Base-by-base conservation (phyloP, 306 rosid genomes). In the Lathyrus aphaca region DNA sequence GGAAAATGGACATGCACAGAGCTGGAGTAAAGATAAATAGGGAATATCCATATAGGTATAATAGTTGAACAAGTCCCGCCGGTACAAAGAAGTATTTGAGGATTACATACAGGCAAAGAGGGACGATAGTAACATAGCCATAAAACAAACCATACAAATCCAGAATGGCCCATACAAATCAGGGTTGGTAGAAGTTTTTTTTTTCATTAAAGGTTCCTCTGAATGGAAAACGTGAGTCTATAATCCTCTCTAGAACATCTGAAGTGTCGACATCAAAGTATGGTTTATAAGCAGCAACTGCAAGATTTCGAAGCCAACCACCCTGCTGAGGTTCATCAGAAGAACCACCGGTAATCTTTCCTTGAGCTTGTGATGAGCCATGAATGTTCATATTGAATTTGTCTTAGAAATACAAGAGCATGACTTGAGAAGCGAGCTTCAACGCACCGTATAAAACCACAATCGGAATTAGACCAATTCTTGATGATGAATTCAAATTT, bases 111-210 rank as follows among this genome's bases (percentile, higher is more conserved):
- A 94, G 87, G 37, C 78, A 57, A 51, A 90, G 86, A 64, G 98
- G 98, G 68, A 94, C 88, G 43, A 90, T 12, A 59, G 88, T 90
- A 73, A 88, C 97, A 48, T 88, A 94, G 56, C 98, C 98, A 48
- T 90, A 94, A 87, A 94, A 94, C 87, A 94, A 66, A 62, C 97
- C 96, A 59, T n/a, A n/a, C n/a, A n/a, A n/a, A n/a, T n/a, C 97
- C 96, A 38, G 98, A 88, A n/a, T n/a, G n/a, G n/a, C n/a, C 98
- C 98, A 94, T 77, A 94, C 98, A 94, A 78, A 79, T 94, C 98
- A 43, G 98, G 98, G 80, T 81, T 85, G 77, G 74, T 81, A 2
- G 96, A 79, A 49, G 92, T 94, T 81, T 87, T n/a, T n/a, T n/a
- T n/a, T 94, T 65, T 94, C 98, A 71, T 84, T 90, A 65, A 94